Evolutionary conservation across 441 rosid genomes (phyloP), one percentile per base, ranked within the genome.

Genomic region (Melastoma candidum): DNA sequence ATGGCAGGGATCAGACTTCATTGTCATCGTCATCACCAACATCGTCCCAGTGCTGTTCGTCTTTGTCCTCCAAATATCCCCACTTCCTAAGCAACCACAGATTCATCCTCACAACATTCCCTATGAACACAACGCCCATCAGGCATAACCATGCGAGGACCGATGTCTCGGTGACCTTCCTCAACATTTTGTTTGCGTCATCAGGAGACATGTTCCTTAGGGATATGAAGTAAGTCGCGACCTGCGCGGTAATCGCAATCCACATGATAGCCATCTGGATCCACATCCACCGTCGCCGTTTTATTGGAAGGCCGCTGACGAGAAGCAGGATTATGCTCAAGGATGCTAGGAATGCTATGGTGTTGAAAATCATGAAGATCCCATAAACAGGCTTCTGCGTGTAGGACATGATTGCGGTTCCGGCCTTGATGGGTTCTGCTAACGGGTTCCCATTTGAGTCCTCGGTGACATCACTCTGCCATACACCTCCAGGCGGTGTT

Each of bases 241-340:
- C 66, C 53, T 55, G 55, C 2, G 66, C 54, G 0, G 60, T 63
- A 12, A 63, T 53, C n/a, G 66, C 66, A 0, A 63, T 49, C 66
- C 66, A 63, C 66, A 63, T 56, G 58, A 36, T 63, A 11, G 49
- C 66, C 66, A 63, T 63, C 48, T 63, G 66, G 14, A 56, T 36
- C 66, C 60, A 63, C 66, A 56, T 44, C 56, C 56, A 55, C 49
- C 66, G 50, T 44, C 61, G 48, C 39, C 48, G 49, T 44, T 56
- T 56, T 8, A 63, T 63, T 10, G 66, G 66, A 6, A 63, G 49
- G 24, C 66, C 66, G 14, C 66, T 63, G 17, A 63, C 66, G 11
- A 63, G 66, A 27, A 63, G 61, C 25, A 63, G 56, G 51, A 63
- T 63, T 12, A 63, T 63, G 61, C 66, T 63, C 12, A 63, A 54